Conservation (phyloP, 768 basidiomycete genomes). For the Terana coerulea region DNA sequence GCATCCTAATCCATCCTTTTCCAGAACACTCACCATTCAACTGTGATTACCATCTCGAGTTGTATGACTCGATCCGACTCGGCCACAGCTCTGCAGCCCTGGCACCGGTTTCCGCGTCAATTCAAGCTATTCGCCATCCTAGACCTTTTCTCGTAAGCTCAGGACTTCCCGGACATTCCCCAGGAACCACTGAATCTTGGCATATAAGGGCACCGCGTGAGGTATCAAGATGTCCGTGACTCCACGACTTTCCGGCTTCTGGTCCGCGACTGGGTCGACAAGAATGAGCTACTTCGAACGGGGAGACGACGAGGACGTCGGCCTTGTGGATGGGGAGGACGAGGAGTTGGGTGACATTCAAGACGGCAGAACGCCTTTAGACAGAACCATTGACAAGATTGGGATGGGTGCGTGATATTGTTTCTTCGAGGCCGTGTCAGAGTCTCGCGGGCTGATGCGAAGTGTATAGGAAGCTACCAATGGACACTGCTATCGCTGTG, state of each 20-base stretch:
- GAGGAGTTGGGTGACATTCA: constrained; percentile 18
- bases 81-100: too few relatives aligned
- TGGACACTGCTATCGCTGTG: constrained; percentile 81
- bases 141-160: too few relatives aligned
- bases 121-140: too few relatives aligned
- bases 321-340: constrained; percentile 22
- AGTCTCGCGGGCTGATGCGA: background rate
- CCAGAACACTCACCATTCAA: too few relatives aligned
- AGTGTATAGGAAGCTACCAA: constrained; percentile 61
- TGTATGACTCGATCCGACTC: too few relatives aligned
- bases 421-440: too few relatives aligned
- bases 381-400: constrained; percentile 85
- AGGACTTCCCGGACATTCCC: too few relatives aligned
- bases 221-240: constrained; percentile 24
- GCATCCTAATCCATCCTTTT: too few relatives aligned
- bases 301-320: constrained; percentile 32
- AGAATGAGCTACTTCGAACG: constrained; percentile 38
- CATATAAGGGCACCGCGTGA: background rate
- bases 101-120: too few relatives aligned
- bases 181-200: too few relatives aligned
- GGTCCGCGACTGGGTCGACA: constrained; percentile 31
- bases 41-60: too few relatives aligned
- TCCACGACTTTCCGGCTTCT: constrained; percentile 48
- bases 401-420: constrained; percentile 66
- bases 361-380: constrained; percentile 46